Conservation (phyloP, 202 grass and related monocot species). For the Eragrostis tef region DNA sequence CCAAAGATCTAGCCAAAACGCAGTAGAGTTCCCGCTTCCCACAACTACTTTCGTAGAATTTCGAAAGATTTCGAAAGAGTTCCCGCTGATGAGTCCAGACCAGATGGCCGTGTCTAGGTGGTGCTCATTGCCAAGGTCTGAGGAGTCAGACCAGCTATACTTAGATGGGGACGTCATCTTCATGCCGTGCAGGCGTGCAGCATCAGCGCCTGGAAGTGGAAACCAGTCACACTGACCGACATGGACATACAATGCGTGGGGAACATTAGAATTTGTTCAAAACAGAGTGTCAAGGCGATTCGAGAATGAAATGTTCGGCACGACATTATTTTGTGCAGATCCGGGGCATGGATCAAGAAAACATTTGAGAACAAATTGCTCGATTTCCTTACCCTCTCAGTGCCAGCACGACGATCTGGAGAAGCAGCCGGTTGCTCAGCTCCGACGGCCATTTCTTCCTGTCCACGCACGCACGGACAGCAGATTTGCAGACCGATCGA, state of each 20-base stretch:
- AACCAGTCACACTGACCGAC: conserved; percentile 54
- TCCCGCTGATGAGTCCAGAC: no score
- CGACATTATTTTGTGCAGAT: not conserved
- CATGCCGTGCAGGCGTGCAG: conserved; percentile 61
- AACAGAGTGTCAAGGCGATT: no score
- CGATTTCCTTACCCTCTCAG: conserved; percentile 60
- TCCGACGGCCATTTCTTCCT: conserved; percentile 74
- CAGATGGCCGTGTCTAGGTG: no score
- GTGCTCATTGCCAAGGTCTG: no score
- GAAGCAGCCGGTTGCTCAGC: conserved; percentile 47
- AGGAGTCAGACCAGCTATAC: no score
- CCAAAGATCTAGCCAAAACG: no score
- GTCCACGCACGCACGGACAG: not conserved
- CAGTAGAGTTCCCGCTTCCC: no score
- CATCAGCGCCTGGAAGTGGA: conserved; percentile 79
- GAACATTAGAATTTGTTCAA: no score
- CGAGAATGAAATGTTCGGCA: not conserved
- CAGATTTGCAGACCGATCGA: no score
- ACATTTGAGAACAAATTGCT: not conserved
- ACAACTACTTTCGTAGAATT: no score
- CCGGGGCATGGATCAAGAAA: not conserved
- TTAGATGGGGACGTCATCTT: no score
- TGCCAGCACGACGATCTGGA: conserved; percentile 60
- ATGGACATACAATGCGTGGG: not conserved
- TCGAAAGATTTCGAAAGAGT: no score